Percentiles rank a stretch among this genome's conserved stretches.
Evolutionary conservation across 495 filamentous ascomycete genomes (phyloP).

Genomic region (Pyrenula aspistea): DNA sequence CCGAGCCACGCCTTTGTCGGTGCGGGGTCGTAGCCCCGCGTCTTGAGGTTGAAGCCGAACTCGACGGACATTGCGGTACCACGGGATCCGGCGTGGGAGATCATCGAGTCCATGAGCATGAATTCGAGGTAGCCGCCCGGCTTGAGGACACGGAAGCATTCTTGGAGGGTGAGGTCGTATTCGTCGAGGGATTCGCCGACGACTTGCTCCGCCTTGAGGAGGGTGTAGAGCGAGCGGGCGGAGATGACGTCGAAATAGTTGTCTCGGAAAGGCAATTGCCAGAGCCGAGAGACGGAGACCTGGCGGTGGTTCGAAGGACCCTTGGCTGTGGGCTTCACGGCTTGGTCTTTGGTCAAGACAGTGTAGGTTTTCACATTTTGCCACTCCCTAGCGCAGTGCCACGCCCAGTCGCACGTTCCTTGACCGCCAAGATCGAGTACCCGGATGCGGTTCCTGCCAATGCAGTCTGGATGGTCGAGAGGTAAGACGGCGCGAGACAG

Average conservation of each 20-base stretch:
- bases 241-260: conserved; percentile 89
- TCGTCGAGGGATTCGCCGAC: conserved; percentile 54
- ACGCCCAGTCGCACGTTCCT: conserved; percentile 83
- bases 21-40: conserved; percentile 72
- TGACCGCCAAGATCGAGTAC: conserved; percentile 87
- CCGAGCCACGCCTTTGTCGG: conserved; percentile 70
- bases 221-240: conserved; percentile 72
- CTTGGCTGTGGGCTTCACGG: conserved; percentile 55
- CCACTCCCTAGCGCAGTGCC: conserved; percentile 78
- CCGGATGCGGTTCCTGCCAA: conserved; percentile 24
- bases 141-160: conserved; percentile 84
- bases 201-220: conserved; percentile 55
- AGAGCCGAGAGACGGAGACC: conserved; percentile 59
- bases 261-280: conserved; percentile 74
- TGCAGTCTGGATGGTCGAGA: background rate
- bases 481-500: conserved; percentile 22
- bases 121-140: conserved; percentile 90
- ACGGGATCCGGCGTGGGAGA: conserved; percentile 68
- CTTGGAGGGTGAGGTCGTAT: conserved; percentile 71
- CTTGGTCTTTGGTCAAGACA: conserved; percentile 58
- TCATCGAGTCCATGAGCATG: conserved; percentile 74
- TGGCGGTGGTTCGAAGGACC: conserved; percentile 82
- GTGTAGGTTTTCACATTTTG: conserved; percentile 79
- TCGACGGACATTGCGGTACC: conserved; percentile 74
- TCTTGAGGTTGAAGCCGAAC: conserved; percentile 79